A percentile compares a stretch with the other conserved stretches of the same genome.
These are phyloP conservation scores for Hymenoscyphus fraxineus DNA, from an alignment of 2,329 filamentous ascomycete genomes.

Conservation along the genomic window DNA sequence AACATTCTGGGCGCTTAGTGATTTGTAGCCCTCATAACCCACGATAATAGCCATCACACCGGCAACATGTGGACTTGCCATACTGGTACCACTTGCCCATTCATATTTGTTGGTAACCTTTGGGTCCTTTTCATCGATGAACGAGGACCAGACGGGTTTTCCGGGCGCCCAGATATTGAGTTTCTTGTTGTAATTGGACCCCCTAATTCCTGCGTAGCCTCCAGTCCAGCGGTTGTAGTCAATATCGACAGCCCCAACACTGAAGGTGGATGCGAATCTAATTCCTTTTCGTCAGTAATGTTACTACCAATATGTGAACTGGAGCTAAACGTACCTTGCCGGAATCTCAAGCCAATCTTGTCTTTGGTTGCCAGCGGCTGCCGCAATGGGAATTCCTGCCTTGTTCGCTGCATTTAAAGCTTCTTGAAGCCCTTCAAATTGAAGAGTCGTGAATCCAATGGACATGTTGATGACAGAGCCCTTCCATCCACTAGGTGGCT, in stretches of 20 bases:
- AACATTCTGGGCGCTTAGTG: neutral
- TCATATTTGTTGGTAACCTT: neutral
- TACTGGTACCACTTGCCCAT: slow-evolving; percentile 4
- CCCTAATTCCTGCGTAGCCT: neutral
- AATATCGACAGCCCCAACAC: slow-evolving; percentile 7
- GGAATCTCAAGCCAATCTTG: slow-evolving; percentile 3
- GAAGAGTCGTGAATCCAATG: neutral
- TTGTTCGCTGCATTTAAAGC: neutral
- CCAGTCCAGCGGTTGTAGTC: slow-evolving; percentile 5
- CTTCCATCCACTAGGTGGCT: slow-evolving; percentile 2
- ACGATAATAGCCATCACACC: slow-evolving; percentile 7
- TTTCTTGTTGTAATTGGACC: slow-evolving; percentile 4
- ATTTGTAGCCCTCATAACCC: slow-evolving; percentile 5
- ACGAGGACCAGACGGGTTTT: neutral
- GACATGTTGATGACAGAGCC: slow-evolving; percentile 10
- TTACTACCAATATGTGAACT: neutral
- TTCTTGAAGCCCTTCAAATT: neutral
- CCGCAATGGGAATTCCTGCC: slow-evolving; percentile 4
- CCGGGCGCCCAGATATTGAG: slow-evolving; percentile 6
- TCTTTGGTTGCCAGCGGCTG: slow-evolving; percentile 3
- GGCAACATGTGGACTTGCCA: slow-evolving; percentile 6
- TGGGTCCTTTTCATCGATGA: neutral
- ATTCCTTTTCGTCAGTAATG: neutral
- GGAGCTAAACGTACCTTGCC: neutral
- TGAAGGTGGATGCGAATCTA: neutral